Evolutionary conservation across 2,329 filamentous ascomycete genomes (phyloP), one percentile per base, ranked within the genome.

Genomic region (Amphichorda felina): DNA sequence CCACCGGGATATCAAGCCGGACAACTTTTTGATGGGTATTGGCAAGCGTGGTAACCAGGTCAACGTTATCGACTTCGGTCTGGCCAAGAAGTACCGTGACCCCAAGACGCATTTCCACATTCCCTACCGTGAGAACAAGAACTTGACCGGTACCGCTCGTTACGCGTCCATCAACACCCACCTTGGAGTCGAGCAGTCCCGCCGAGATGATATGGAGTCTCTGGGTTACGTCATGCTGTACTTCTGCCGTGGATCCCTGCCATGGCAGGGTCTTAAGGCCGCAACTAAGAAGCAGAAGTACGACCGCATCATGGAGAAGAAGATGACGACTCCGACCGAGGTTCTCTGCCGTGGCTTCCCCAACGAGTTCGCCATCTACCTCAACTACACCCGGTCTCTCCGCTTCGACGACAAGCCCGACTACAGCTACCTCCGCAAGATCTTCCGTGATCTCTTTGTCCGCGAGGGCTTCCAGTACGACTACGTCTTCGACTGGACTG

Each of bases 261-360:
- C 91, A 42, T 98, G 91, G 91, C 91, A 98, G 70, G 91, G 91
- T 38, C 73, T 95, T 37, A 95, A 95, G 77, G 89, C 89, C 68
- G 89, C 89, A 50, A 95, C 88, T 47, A 95, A 95, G 79, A 95
- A 95, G 80, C 89, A 96, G 70, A 98, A 98, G 72, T 96, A 98
- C 59, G 91, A 98, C 66, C 79, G 89, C 46, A 98, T 98, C 68
- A 96, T 96, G 89, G 91, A 98, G 75, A 98, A 98, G 81, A 98
- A 98, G 85, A 96, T 96, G 91, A 98, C 91, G 11, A 98, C 91
- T 3, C 88, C 91, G 8, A 96, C 89, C 50, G 89, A 98, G 66
- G 88, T 95, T 33, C 84, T 98, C 34, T 98, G 91, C 79, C 87
- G 89, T 60, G 91, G 91, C 48, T 96, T 98, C 72, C 91, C 91